Evolutionary conservation across 805 yeast genomes (phyloP).

Genomic region (Sugiyamaella floridensis): DNA sequence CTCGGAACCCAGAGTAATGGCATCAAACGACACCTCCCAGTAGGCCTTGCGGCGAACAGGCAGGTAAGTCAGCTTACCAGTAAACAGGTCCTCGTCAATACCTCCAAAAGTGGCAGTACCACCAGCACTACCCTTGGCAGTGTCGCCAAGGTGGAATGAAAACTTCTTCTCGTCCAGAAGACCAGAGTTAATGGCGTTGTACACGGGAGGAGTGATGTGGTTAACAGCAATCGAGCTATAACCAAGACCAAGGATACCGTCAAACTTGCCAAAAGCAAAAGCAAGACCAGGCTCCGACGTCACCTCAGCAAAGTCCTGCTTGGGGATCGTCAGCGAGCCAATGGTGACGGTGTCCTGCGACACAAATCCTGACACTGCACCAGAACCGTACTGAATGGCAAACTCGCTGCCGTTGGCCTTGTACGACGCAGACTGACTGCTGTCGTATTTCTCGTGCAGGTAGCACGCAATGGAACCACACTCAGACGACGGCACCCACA

Average conservation of each 20-base stretch:
- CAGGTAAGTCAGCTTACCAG: slow-evolving; percentile 86
- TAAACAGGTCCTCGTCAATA: slow-evolving; percentile 63
- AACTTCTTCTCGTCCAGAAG: slow-evolving; percentile 79
- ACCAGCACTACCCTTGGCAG: slow-evolving; percentile 58
- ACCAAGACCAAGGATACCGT: slow-evolving; percentile 93
- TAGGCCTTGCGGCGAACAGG: slow-evolving; percentile 99
- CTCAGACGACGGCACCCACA: slow-evolving; percentile 90
- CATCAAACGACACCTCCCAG: slow-evolving; percentile 96
- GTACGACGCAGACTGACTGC: slow-evolving; percentile 72
- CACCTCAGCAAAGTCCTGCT: slow-evolving; percentile 95
- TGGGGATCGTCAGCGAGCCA: slow-evolving; percentile 77
- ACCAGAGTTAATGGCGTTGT: slow-evolving; percentile 78
- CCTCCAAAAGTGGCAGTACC: slow-evolving; percentile 97
- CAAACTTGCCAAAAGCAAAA: slow-evolving; percentile 97
- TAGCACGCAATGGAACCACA: slow-evolving; percentile 94
- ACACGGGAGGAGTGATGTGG: slow-evolving; percentile 86
- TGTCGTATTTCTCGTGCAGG: slow-evolving; percentile 87
- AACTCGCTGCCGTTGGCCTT: slow-evolving; percentile 81
- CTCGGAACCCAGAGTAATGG: slow-evolving; percentile 87
- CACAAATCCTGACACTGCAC: slow-evolving; percentile 84
- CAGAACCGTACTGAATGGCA: slow-evolving; percentile 86
- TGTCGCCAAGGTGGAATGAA: slow-evolving; percentile 85
- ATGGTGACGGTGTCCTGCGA: slow-evolving; percentile 76
- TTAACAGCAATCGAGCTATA: slow-evolving; percentile 87
- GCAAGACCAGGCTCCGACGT: slow-evolving; percentile 97